Conservation (phyloP, 345 rosid genomes). For the Hibiscus trionum region DNA sequence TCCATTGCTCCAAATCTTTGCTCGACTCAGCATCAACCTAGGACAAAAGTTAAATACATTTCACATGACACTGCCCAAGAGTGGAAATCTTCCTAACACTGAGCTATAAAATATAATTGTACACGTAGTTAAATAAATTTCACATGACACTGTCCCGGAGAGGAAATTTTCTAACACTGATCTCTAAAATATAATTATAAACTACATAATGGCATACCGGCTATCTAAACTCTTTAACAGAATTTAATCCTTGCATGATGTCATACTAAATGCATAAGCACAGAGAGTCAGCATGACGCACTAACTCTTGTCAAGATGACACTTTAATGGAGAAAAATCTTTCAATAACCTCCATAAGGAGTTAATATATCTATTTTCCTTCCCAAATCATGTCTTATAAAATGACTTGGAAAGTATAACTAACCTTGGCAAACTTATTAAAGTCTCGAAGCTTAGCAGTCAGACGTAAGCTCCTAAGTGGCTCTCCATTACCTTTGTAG, state of each 20-base stretch:
- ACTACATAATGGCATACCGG: background rate
- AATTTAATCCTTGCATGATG: background rate
- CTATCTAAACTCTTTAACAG: background rate
- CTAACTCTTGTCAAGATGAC: background rate
- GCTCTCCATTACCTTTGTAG: conserved; percentile 56
- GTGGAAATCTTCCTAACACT: background rate
- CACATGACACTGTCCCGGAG: background rate
- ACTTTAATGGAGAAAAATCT: background rate
- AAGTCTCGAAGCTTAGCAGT: conserved; percentile 92
- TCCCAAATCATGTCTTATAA: background rate
- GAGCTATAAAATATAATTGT: too few relatives aligned
- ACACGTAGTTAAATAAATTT: background rate
- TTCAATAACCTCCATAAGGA: background rate
- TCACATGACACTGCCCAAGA: background rate
- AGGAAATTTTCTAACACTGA: background rate
- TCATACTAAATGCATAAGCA: background rate
- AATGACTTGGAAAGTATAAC: conserved; percentile 15
- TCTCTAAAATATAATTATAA: background rate
- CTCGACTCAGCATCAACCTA: conserved; percentile 56
- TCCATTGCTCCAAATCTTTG: conserved; percentile 97
- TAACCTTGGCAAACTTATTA: conserved; percentile 91
- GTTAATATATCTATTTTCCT: background rate
- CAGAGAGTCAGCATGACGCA: background rate
- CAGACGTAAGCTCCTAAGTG: conserved; percentile 63
- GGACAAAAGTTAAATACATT: background rate